phyloP scores from a whole-genome alignment of 2,329 filamentous ascomycete genomes.

The Nemania sp. region DNA sequence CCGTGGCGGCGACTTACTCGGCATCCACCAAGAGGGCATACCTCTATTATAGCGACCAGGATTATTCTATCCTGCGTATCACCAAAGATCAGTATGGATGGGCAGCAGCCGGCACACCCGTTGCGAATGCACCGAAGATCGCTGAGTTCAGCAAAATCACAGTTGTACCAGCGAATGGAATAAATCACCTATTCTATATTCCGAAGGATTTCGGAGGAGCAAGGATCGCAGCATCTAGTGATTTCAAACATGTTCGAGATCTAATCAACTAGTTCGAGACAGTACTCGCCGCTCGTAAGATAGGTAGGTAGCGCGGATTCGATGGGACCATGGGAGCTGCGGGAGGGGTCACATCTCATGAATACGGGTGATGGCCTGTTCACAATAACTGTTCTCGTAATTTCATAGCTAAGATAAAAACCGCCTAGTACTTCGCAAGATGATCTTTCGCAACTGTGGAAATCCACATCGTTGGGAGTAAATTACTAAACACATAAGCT shows the following conservation, averaged over 20 bases:
- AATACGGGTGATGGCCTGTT: too few species aligned
- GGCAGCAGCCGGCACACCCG: not conserved
- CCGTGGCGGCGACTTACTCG: not conserved
- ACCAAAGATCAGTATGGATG: not conserved
- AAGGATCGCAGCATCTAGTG: not conserved
- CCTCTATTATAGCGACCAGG: not conserved
- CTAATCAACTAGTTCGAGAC: not conserved
- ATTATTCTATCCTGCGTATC: not conserved
- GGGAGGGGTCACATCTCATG: too few species aligned
- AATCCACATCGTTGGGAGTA: too few species aligned
- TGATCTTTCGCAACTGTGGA: too few species aligned
- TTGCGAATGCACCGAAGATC: not conserved
- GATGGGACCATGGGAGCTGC: too few species aligned
- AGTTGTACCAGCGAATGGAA: constrained; percentile 11
- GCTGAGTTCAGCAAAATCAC: constrained; percentile 9
- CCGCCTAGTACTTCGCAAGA: too few species aligned
- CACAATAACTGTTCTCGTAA: too few species aligned
- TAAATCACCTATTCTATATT: constrained; percentile 19
- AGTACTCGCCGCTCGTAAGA: constrained; percentile 4
- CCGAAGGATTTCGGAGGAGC: not conserved
- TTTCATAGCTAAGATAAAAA: too few species aligned
- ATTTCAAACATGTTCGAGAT: not conserved
- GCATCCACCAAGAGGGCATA: not conserved
- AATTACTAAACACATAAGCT: too few species aligned
- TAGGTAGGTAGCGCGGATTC: too few species aligned